Conservation (phyloP, 805 yeast genomes). For the Metschnikowia lochheadii region DNA sequence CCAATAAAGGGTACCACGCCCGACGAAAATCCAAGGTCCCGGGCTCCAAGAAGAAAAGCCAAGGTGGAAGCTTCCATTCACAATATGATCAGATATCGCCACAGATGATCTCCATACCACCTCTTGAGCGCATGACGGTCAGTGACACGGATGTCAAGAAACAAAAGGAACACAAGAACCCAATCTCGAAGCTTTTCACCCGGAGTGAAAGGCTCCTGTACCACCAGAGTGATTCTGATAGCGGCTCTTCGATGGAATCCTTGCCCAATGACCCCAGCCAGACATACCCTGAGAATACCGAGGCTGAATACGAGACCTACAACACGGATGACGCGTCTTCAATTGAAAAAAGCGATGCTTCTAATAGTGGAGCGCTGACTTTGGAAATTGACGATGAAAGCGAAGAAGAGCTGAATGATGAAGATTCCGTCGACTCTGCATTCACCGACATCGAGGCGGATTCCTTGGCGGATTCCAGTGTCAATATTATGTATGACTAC, state of each 20-base stretch:
- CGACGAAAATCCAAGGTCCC: constrained; percentile 8
- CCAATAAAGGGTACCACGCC: constrained; percentile 4
- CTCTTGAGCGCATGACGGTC: neutral
- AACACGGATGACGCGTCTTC: neutral
- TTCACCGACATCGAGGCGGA: constrained; percentile 42
- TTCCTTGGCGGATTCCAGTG: constrained; percentile 29
- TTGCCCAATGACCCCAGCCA: neutral
- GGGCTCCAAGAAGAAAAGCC: constrained; percentile 3
- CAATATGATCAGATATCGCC: neutral
- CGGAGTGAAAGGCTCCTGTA: constrained; percentile 6
- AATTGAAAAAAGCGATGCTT: neutral
- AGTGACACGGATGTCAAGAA: neutral
- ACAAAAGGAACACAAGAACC: constrained; percentile 7
- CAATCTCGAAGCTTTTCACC: constrained; percentile 13
- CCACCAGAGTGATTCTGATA: constrained; percentile 9
- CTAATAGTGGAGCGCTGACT: neutral
- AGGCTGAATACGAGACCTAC: neutral
- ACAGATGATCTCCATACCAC: constrained; percentile 1
- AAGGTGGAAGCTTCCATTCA: neutral
- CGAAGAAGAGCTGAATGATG: constrained; percentile 26
- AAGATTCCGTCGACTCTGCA: constrained; percentile 36
- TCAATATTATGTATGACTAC: constrained; percentile 16
- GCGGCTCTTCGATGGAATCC: constrained; percentile 4
- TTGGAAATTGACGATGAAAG: constrained; percentile 13
- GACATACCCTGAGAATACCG: neutral